Conservation (phyloP, 768 basidiomycete genomes). For the Clavaria fumosa region DNA sequence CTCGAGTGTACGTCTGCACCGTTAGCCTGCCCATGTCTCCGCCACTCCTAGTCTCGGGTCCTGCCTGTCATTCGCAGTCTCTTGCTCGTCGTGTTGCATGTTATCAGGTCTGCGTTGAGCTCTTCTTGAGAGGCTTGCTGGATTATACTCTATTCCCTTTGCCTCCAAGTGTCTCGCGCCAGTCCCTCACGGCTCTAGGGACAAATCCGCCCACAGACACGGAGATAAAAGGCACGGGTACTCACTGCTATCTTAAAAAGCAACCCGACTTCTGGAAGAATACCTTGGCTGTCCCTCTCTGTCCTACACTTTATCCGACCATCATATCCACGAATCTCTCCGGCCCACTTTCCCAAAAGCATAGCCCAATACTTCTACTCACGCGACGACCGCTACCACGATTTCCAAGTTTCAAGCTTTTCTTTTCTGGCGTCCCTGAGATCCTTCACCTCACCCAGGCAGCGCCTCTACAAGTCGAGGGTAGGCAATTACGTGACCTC, state of each 20-base stretch:
- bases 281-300: constrained; percentile 15
- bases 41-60: constrained; percentile 28
- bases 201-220: neutral
- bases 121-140: constrained; percentile 36
- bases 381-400: constrained; percentile 52
- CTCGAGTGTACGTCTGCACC: constrained; percentile 28
- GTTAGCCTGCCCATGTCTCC: constrained; percentile 31
- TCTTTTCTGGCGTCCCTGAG: constrained; percentile 33
- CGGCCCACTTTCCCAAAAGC: constrained; percentile 19
- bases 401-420: constrained; percentile 41
- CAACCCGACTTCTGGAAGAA: constrained; percentile 55
- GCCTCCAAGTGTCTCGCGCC: constrained; percentile 11
- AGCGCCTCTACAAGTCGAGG: constrained; percentile 32
- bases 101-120: constrained; percentile 34
- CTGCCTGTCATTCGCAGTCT: constrained; percentile 27
- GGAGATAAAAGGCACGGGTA: constrained; percentile 20
- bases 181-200: no score
- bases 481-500: constrained; percentile 31
- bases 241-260: constrained; percentile 41
- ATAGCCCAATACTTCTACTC: constrained; percentile 48
- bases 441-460: constrained; percentile 30
- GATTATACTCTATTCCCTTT: constrained; percentile 33
- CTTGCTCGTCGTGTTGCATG: constrained; percentile 47
- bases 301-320: constrained; percentile 35
- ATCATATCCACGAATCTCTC: constrained; percentile 28